Percentiles rank a stretch among this genome's conserved stretches.
Conservation (phyloP, 345 rosid species). For the Trapa bicornis region DNA sequence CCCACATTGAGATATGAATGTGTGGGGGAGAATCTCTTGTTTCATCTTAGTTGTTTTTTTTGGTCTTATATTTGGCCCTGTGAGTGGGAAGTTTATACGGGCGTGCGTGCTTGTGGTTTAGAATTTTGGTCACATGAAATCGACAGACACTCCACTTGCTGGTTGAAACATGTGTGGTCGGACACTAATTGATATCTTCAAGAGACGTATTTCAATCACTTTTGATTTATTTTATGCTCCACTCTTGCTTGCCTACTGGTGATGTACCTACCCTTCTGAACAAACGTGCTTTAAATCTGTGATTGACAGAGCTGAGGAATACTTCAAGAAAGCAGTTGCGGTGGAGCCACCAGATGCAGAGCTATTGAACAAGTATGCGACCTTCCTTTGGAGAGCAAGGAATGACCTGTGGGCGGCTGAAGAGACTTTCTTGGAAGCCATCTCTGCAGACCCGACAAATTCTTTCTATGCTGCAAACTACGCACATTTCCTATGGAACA, state of each 20-base stretch:
- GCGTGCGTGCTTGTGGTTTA: no score
- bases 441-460: slow-evolving; percentile 62
- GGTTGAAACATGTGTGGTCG: no score
- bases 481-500: slow-evolving; percentile 90
- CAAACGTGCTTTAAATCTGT: not conserved
- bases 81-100: no score
- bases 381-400: slow-evolving; percentile 66
- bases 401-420: slow-evolving; percentile 88
- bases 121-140: no score
- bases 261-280: no score
- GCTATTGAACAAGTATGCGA: slow-evolving; percentile 65
- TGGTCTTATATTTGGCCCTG: not conserved
- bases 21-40: not conserved
- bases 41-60: not conserved
- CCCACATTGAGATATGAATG: no score
- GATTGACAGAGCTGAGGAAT: slow-evolving; percentile 64
- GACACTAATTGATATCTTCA: no score
- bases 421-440: slow-evolving; percentile 82
- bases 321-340: slow-evolving; percentile 55
- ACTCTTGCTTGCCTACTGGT: no score
- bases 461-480: slow-evolving; percentile 59
- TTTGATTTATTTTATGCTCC: no score
- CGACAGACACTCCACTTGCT: no score
- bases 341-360: slow-evolving; percentile 68
- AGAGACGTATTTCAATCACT: no score